A percentile compares a stretch with the other conserved stretches of the same genome.
These are phyloP conservation scores for Lobosporangium transversale DNA, from an alignment of 192 early-diverging fungal genomes.

Conservation along the genomic window DNA sequence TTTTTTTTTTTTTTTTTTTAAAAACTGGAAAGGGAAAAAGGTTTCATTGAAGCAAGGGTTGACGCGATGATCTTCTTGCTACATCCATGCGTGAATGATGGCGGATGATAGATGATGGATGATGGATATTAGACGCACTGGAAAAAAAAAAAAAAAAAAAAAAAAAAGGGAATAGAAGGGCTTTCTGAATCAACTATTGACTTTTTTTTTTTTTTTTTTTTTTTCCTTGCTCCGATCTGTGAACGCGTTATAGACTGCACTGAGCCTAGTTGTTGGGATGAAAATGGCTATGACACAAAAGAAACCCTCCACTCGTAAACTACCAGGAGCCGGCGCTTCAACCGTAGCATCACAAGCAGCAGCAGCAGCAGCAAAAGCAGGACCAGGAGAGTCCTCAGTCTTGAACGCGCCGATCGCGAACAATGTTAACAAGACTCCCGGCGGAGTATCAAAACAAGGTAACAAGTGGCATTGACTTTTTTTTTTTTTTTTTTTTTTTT, in stretches of 20 bases:
- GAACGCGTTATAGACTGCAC: constrained; percentile 17
- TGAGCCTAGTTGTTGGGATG: constrained; percentile 30
- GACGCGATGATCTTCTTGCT: not conserved
- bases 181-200: not conserved
- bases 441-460: not conserved
- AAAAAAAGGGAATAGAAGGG: not conserved
- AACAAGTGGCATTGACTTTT: not conserved
- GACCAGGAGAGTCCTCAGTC: not conserved
- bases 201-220: not conserved
- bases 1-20: not conserved
- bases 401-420: no score
- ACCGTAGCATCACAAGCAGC: not conserved
- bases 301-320: constrained; percentile 15
- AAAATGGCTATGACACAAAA: constrained; percentile 43
- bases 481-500: not conserved
- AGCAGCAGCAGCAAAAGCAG: not conserved
- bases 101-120: not conserved
- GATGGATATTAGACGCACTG: not conserved
- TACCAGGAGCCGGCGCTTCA: not conserved
- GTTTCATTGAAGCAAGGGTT: not conserved
- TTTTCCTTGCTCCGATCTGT: not conserved
- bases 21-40: not conserved
- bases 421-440: not conserved
- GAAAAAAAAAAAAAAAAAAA: no score
- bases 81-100: not conserved